Evolutionary conservation across 106 monocot genomes (phyloP).

Genomic region (Acorus gramineus): DNA sequence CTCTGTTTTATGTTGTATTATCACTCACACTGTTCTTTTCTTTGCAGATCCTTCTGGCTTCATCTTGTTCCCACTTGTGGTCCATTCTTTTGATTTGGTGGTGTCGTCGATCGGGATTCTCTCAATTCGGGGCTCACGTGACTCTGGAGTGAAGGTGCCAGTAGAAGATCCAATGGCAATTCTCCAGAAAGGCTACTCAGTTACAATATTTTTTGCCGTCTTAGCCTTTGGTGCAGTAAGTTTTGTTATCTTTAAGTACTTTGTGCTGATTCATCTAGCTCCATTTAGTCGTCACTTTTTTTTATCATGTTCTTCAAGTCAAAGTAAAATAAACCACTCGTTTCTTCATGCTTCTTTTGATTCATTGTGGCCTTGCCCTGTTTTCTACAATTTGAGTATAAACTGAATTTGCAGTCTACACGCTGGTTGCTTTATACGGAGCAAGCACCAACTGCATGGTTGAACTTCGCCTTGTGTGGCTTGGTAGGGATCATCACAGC

Average conservation of each 20-base stretch:
- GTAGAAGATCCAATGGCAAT: conserved; percentile 92
- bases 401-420: conserved; percentile 54
- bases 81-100: conserved; percentile 96
- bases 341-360: neutral
- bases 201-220: conserved; percentile 82
- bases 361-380: neutral
- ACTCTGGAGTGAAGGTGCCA: conserved; percentile 40
- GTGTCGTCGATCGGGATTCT: conserved; percentile 89
- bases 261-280: neutral
- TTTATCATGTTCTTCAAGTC: no score
- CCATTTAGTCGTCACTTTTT: no score
- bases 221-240: conserved; percentile 87
- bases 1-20: no score
- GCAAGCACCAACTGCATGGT: conserved; percentile 93
- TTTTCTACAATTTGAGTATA: conserved; percentile 1
- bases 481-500: conserved; percentile 94
- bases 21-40: neutral
- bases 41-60: conserved; percentile 95
- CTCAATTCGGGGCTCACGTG: conserved; percentile 86
- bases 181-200: conserved; percentile 92
- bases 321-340: no score
- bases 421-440: conserved; percentile 95
- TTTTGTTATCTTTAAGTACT: conserved; percentile 1
- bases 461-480: conserved; percentile 89
- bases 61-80: conserved; percentile 92